Percentiles rank a stretch among this genome's conserved stretches.
Conservation (phyloP, 495 filamentous ascomycete genomes). For the Ramalina peruviana region DNA sequence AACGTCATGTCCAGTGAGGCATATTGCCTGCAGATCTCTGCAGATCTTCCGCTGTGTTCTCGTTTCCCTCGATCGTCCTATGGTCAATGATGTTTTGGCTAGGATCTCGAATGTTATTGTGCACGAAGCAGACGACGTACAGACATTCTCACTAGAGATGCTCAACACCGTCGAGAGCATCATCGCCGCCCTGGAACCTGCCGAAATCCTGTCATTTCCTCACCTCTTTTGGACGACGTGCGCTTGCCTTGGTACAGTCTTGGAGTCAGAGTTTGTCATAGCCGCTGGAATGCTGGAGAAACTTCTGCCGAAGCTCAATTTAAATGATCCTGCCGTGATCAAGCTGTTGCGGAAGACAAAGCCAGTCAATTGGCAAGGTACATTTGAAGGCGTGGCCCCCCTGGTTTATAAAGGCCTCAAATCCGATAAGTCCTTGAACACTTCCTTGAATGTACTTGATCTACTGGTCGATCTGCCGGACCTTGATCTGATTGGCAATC, state of each 20-base stretch:
- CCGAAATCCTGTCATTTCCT: slow-evolving; percentile 72
- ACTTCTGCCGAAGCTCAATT: slow-evolving; percentile 68
- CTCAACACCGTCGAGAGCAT: slow-evolving; percentile 84
- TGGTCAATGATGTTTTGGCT: slow-evolving; percentile 93
- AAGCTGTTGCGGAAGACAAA: slow-evolving; percentile 57
- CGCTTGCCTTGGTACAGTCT: slow-evolving; percentile 88
- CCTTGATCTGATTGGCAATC: slow-evolving; percentile 67
- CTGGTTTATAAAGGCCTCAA: slow-evolving; percentile 83
- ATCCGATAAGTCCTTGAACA: slow-evolving; percentile 66
- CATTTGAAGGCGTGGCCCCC: slow-evolving; percentile 74
- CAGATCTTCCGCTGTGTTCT: slow-evolving; percentile 93
- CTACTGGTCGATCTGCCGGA: slow-evolving; percentile 66
- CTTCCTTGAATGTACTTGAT: slow-evolving; percentile 65
- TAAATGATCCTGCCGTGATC: slow-evolving; percentile 55
- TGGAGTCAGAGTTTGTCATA: slow-evolving; percentile 87
- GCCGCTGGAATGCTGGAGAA: slow-evolving; percentile 84
- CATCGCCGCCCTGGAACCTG: slow-evolving; percentile 65
- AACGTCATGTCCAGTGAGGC: slow-evolving; percentile 88
- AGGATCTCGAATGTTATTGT: slow-evolving; percentile 91
- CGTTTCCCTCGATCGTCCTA: slow-evolving; percentile 73
- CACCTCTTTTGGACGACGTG: slow-evolving; percentile 97
- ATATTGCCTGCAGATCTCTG: slow-evolving; percentile 91
- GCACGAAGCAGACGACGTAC: slow-evolving; percentile 79
- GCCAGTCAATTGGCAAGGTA: slow-evolving; percentile 78
- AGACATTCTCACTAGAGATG: slow-evolving; percentile 96